Evolutionary conservation across 2,329 filamentous ascomycete species (phyloP).

Genomic region (Diaporthe citriasiana): DNA sequence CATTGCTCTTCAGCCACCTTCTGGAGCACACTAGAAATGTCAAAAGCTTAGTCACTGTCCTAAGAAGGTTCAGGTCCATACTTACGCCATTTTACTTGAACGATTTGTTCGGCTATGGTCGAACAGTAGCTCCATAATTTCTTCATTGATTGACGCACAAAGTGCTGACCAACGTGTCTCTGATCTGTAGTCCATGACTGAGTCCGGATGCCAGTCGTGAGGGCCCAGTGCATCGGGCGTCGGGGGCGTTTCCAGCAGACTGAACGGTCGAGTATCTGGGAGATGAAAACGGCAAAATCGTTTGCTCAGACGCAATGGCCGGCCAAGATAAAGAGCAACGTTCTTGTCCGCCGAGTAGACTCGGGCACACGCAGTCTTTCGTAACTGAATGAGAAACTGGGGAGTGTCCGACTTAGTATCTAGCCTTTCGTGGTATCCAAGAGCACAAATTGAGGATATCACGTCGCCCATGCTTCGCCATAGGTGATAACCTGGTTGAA

Average conservation of each 20-base stretch:
- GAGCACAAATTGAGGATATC: neutral
- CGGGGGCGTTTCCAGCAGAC: neutral
- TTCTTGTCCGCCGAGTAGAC: slow-evolving; percentile 1
- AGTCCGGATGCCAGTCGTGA: neutral
- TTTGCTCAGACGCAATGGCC: neutral
- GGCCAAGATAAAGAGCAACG: neutral
- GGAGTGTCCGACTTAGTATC: neutral
- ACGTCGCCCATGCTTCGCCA: slow-evolving; percentile 5
- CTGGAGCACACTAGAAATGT: neutral
- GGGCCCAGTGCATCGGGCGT: neutral
- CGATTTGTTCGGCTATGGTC: neutral
- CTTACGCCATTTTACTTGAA: neutral
- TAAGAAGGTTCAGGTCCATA: neutral
- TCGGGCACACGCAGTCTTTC: neutral
- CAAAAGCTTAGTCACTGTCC: neutral
- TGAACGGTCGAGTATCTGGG: neutral
- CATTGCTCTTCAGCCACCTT: neutral
- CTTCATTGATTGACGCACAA: slow-evolving; percentile 1
- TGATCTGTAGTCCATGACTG: neutral
- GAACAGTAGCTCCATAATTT: neutral
- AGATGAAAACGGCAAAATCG: neutral
- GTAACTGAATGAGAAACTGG: neutral
- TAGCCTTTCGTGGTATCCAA: neutral
- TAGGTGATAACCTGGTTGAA: slow-evolving; percentile 2
- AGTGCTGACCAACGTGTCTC: neutral